Conservation (phyloP, 192 early-diverging fungal species). For the Linnemannia zychae region DNA sequence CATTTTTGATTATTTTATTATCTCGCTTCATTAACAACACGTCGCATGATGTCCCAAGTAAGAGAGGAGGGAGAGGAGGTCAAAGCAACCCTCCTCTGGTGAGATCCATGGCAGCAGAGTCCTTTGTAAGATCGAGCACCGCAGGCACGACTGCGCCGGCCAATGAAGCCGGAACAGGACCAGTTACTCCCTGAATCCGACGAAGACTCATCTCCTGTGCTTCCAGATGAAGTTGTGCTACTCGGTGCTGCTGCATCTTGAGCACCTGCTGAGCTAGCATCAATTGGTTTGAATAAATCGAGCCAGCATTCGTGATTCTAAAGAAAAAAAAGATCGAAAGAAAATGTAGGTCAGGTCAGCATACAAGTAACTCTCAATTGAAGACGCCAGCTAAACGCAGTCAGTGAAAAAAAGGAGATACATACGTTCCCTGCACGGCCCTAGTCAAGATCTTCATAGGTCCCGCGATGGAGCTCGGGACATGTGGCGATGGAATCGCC, state of each 20-base stretch:
- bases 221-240: constrained; percentile 37
- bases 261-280: constrained; percentile 36
- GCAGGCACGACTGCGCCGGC: neutral
- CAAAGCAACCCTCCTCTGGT: neutral
- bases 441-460: constrained; percentile 38
- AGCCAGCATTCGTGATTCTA: constrained; percentile 34
- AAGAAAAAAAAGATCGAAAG: neutral
- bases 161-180: neutral
- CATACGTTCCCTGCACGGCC: constrained; percentile 48
- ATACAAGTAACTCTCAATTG: neutral
- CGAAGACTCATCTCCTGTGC: constrained; percentile 30
- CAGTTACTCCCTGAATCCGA: constrained; percentile 21
- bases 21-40: neutral
- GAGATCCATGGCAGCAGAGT: neutral
- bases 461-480: constrained; percentile 31
- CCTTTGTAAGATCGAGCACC: neutral
- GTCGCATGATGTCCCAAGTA: neutral
- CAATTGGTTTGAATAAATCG: constrained; percentile 36
- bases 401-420: neutral
- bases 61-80: neutral
- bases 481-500: neutral
- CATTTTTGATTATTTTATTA: neutral
- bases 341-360: neutral
- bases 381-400: neutral
- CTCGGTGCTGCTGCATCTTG: constrained; percentile 38